Percentiles rank a stretch among this genome's conserved stretches.
These are phyloP conservation scores for Puya raimondii DNA, from an alignment of 176 grass and related monocot species.

Conservation along the genomic window DNA sequence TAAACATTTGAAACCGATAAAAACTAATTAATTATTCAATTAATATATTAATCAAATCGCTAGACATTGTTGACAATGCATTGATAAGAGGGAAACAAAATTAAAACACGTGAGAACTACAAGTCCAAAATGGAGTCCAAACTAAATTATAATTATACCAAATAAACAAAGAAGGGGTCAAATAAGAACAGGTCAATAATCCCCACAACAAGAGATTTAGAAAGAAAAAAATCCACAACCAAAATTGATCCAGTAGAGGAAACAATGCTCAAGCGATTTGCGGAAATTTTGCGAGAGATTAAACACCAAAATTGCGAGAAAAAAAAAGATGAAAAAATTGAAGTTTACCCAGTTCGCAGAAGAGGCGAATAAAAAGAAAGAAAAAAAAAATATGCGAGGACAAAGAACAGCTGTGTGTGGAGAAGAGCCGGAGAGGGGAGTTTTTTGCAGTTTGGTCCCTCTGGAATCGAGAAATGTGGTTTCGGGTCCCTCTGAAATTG, in stretches of 20 bases:
- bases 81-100: no score
- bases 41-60: no score
- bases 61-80: no score
- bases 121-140: no score
- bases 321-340: not conserved
- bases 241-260: not conserved
- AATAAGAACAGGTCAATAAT: not conserved
- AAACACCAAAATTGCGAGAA: not conserved
- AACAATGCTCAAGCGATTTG: not conserved
- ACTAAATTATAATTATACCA: no score
- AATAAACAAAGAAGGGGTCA: not conserved
- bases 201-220: not conserved
- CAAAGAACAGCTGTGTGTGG: not conserved
- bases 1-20: no score
- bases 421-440: not conserved
- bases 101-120: no score
- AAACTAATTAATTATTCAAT: no score
- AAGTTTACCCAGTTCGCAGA: not conserved
- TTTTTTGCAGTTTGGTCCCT: not conserved
- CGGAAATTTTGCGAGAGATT: not conserved
- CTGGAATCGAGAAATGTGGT: not conserved
- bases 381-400: not conserved
- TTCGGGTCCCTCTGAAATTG: not conserved
- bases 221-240: not conserved
- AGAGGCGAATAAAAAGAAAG: not conserved